These are phyloP conservation scores for Meyerozyma guilliermondii DNA, from an alignment of 1,139 yeast species.

Conservation along the genomic window DNA sequence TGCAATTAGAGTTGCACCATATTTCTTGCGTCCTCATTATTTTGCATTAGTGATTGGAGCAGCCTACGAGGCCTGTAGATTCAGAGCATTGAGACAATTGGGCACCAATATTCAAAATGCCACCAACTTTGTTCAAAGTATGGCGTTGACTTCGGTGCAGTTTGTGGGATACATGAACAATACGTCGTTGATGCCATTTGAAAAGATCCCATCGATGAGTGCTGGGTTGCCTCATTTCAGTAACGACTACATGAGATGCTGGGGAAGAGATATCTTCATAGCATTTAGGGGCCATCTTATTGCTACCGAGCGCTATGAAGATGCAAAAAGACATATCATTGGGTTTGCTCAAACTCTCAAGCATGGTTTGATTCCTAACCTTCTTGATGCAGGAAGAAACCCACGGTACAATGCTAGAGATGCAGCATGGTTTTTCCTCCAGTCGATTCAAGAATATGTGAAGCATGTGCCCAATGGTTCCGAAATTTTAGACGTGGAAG, in stretches of 20 bases:
- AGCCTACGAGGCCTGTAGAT: conserved; percentile 77
- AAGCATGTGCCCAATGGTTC: conserved; percentile 64
- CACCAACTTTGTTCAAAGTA: conserved; percentile 70
- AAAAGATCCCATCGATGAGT: conserved; percentile 71
- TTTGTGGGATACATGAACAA: conserved; percentile 75
- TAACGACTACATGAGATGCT: conserved; percentile 87
- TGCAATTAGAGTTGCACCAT: conserved; percentile 65
- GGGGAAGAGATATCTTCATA: conserved; percentile 97
- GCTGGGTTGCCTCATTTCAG: conserved; percentile 97
- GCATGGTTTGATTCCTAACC: conserved; percentile 92
- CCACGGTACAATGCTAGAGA: conserved; percentile 96
- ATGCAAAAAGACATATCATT: conserved; percentile 75
- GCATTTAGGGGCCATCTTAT: conserved; percentile 77
- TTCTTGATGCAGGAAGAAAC: conserved; percentile 86
- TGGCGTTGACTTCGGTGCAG: conserved; percentile 81
- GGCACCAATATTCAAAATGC: conserved; percentile 50
- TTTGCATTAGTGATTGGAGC: conserved; percentile 76
- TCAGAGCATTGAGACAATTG: conserved; percentile 57
- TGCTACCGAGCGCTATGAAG: conserved; percentile 72
- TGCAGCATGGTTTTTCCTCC: conserved; percentile 93
- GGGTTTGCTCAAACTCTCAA: conserved; percentile 89
- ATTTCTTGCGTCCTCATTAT: conserved; percentile 78
- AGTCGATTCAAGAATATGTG: conserved; percentile 80
- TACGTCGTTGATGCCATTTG: conserved; percentile 69
- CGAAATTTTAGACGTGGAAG: conserved; percentile 62